Percentiles rank a stretch among this genome's conserved stretches.
These are phyloP conservation scores for Tetrapisispora iriomotensis DNA, from an alignment of 805 yeast species.

Conservation along the genomic window DNA sequence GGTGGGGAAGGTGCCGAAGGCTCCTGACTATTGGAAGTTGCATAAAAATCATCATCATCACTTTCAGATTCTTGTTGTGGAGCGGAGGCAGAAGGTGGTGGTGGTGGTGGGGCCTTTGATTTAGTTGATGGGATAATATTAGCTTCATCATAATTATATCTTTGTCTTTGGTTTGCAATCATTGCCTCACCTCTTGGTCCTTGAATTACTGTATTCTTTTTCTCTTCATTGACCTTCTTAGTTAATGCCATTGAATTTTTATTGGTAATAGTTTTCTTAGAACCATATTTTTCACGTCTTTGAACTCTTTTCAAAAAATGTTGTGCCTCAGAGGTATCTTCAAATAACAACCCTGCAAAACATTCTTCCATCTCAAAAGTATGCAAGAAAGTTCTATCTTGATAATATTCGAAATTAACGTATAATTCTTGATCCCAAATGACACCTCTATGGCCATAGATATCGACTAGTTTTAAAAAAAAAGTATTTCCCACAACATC, in stretches of 20 bases:
- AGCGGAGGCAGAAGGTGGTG: slow-evolving; percentile 30
- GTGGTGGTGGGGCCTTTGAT: slow-evolving; percentile 36
- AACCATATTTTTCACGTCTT: slow-evolving; percentile 69
- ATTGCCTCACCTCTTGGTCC: slow-evolving; percentile 39
- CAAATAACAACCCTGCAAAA: slow-evolving; percentile 76
- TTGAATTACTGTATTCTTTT: slow-evolving; percentile 59
- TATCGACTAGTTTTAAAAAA: slow-evolving; percentile 81
- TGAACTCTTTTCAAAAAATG: slow-evolving; percentile 74
- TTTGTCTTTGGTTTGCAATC: slow-evolving; percentile 23
- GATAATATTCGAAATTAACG: slow-evolving; percentile 79
- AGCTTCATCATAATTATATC: slow-evolving; percentile 21
- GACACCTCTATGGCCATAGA: slow-evolving; percentile 73
- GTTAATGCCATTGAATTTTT: slow-evolving; percentile 80
- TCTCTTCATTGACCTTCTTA: slow-evolving; percentile 46
- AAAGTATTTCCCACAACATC: slow-evolving; percentile 92
- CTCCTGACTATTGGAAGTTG: slow-evolving; percentile 15
- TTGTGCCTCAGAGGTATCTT: slow-evolving; percentile 79
- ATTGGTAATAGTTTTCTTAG: slow-evolving; percentile 76
- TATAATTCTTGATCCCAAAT: slow-evolving; percentile 96
- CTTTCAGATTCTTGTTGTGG: slow-evolving; percentile 8
- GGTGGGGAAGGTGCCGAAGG: slow-evolving; percentile 18
- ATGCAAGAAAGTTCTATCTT: slow-evolving; percentile 92
- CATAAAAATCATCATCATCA: slow-evolving; percentile 7
- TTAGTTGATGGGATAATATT: slow-evolving; percentile 27
- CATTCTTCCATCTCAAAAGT: slow-evolving; percentile 90